Base-by-base conservation (phyloP, 176 grass and related monocot species). In the Oryza punctata region DNA sequence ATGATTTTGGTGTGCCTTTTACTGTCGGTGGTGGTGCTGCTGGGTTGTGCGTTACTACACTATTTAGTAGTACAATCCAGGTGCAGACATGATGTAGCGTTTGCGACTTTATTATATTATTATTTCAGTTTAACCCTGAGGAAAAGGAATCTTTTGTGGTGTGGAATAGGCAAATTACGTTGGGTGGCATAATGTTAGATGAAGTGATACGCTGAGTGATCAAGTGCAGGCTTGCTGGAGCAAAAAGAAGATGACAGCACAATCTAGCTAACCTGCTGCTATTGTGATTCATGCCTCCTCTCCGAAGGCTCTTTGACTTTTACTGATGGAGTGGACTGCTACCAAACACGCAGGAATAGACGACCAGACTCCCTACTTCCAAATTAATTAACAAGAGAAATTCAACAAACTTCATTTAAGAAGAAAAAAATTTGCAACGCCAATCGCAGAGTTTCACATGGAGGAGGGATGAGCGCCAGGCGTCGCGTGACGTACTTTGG, bases 131-230 rank as follows among this genome's bases (percentile, higher is more conserved):
- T 59, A n/a, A 59, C 15, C 49, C 49, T 19, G 49, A 18, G 7
- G 5, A 54, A 19, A 7, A 29, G 27, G 23, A 19, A 12, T 24
- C 2, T 15, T 15, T 44, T 11, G 43, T 70, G 27, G 2, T 19
- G 12, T 25, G 75, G 3, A 67, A 10, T 23, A 13, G 82, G 43
- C 2, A 52, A 37, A 69, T 69, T 43, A 54, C 5, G 44, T 30
- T 43, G 35, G 72, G 82, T 84, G 71, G 12, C 18, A 21, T 32
- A 32, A 32, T 65, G 76, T 65, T 29, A 47, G 6, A 25, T 67
- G 78, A 80, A 24, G 27, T 59, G 82, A 40, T 10, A 44, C 3
- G 13, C 3, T 29, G 71, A 27, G 25, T 30, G 70, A 46, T 59
- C 57, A 4, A 73, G 71, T 12, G 72, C 57, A 61, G 8, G 10